Evolutionary conservation across 805 yeast genomes (phyloP).

Genomic region (Wickerhamiella musiphila): DNA sequence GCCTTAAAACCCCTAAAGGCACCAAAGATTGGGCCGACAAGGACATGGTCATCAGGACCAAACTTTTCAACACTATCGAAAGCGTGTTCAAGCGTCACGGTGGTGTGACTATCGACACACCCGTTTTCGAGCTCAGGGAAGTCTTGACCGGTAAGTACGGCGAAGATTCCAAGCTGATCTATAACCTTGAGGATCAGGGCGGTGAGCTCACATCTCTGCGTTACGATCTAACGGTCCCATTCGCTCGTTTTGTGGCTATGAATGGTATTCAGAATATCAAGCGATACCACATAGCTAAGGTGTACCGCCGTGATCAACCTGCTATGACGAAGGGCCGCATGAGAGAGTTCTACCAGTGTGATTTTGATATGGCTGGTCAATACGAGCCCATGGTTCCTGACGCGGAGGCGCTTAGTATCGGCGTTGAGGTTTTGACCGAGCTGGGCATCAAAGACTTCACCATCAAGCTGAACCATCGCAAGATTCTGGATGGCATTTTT

Average conservation of each 20-base stretch:
- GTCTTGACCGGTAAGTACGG: constrained; percentile 95
- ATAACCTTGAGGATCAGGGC: constrained; percentile 95
- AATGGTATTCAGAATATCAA: constrained; percentile 79
- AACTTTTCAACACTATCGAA: constrained; percentile 58
- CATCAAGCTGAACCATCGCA: constrained; percentile 86
- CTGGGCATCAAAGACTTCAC: constrained; percentile 82
- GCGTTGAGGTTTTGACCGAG: constrained; percentile 69
- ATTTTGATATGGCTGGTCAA: constrained; percentile 87
- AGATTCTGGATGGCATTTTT: constrained; percentile 89
- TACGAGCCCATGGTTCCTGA: constrained; percentile 95
- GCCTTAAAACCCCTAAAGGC: constrained; percentile 90
- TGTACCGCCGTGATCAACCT: constrained; percentile 97
- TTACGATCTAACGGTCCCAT: constrained; percentile 95
- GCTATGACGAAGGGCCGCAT: constrained; percentile 99
- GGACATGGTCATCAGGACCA: constrained; percentile 91
- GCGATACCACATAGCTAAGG: constrained; percentile 94
- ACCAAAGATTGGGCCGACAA: constrained; percentile 96
- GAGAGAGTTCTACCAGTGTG: constrained; percentile 99
- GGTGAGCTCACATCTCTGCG: constrained; percentile 92
- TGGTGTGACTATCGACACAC: constrained; percentile 95
- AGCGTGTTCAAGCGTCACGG: constrained; percentile 84
- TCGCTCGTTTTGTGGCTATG: constrained; percentile 94
- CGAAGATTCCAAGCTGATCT: constrained; percentile 92
- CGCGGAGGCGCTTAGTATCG: constrained; percentile 65
- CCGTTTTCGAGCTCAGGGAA: constrained; percentile 91